These are phyloP conservation scores for Malus hybrid DNA, from an alignment of 331 rosid species.

Conservation along the genomic window DNA sequence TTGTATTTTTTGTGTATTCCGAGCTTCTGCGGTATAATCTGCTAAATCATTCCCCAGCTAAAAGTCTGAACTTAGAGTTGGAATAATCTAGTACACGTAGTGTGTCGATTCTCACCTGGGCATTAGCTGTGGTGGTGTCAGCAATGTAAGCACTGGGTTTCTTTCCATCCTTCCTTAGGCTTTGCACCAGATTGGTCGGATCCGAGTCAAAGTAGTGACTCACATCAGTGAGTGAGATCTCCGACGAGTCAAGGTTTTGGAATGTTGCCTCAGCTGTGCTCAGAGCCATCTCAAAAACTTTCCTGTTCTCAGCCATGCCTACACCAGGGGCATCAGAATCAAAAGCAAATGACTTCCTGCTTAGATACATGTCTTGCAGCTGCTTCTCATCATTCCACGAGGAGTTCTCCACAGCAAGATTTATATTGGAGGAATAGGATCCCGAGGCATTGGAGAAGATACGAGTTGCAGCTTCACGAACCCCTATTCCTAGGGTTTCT, in stretches of 20 bases:
- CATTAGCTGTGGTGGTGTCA: constrained; percentile 97
- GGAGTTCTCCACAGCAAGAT: constrained; percentile 91
- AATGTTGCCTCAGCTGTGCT: constrained; percentile 94
- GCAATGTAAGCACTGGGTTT: constrained; percentile 90
- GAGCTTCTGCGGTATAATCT: background rate
- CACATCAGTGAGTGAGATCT: constrained; percentile 93
- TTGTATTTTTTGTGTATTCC: background rate
- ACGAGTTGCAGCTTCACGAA: constrained; percentile 90
- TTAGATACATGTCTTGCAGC: constrained; percentile 94
- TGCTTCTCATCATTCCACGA: constrained; percentile 97
- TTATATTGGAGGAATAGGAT: constrained; percentile 90
- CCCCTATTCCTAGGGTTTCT: constrained; percentile 61
- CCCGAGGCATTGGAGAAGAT: constrained; percentile 93
- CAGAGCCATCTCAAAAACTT: constrained; percentile 95
- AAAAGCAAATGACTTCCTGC: constrained; percentile 87
- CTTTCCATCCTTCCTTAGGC: constrained; percentile 89
- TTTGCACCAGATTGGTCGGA: constrained; percentile 90
- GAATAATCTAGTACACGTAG: background rate
- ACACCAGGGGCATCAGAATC: constrained; percentile 87
- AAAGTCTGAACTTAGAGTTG: background rate
- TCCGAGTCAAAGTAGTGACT: constrained; percentile 97
- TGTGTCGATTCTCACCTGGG: constrained; percentile 54
- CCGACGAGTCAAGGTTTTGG: constrained; percentile 94
- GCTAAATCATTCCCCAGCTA: background rate
- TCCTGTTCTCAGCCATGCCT: constrained; percentile 85